Percentiles rank a stretch among this genome's conserved stretches.
phyloP scores from a whole-genome alignment of 1,284 basidiomycete genomes.

The Gymnopus androsaceus region DNA sequence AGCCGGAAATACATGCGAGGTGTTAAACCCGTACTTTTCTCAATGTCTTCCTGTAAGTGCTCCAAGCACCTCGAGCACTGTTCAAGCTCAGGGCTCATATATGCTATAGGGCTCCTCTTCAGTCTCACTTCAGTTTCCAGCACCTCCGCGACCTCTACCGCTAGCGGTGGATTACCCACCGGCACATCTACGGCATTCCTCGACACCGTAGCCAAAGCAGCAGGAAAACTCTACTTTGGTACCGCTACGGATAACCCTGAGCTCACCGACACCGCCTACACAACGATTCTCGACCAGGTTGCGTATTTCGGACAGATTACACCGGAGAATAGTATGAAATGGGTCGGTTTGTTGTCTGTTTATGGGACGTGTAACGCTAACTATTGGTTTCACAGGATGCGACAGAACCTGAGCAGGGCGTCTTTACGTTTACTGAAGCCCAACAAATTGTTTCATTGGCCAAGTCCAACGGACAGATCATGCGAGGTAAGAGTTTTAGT shows the following conservation, averaged over 20 bases:
- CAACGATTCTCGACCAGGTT: slow-evolving; percentile 41
- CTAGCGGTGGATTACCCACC: slow-evolving; percentile 19
- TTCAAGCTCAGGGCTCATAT: slow-evolving; percentile 15
- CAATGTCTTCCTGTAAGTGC: slow-evolving; percentile 31
- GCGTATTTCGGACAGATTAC: slow-evolving; percentile 53
- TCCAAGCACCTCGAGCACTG: slow-evolving; percentile 3
- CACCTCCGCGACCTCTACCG: slow-evolving; percentile 28
- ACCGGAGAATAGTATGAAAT: slow-evolving; percentile 59
- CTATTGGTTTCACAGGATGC: slow-evolving; percentile 39
- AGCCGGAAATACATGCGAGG: slow-evolving; percentile 29
- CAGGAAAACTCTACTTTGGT: slow-evolving; percentile 60
- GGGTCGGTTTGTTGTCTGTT: slow-evolving; percentile 35
- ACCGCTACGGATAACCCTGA: slow-evolving; percentile 62
- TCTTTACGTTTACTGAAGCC: slow-evolving; percentile 47
- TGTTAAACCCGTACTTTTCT: slow-evolving; percentile 33
- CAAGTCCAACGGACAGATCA: slow-evolving; percentile 40
- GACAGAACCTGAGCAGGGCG: slow-evolving; percentile 51
- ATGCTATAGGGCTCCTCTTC: slow-evolving; percentile 15
- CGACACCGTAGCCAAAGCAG: slow-evolving; percentile 43
- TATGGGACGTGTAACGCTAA: not conserved
- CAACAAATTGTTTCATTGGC: slow-evolving; percentile 52
- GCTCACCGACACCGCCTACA: slow-evolving; percentile 47
- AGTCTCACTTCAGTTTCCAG: no score
- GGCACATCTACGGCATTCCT: slow-evolving; percentile 4
- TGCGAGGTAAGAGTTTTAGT: slow-evolving; percentile 35